phyloP scores from a whole-genome alignment of 106 monocot species.

The Dendrobium catenatum region DNA sequence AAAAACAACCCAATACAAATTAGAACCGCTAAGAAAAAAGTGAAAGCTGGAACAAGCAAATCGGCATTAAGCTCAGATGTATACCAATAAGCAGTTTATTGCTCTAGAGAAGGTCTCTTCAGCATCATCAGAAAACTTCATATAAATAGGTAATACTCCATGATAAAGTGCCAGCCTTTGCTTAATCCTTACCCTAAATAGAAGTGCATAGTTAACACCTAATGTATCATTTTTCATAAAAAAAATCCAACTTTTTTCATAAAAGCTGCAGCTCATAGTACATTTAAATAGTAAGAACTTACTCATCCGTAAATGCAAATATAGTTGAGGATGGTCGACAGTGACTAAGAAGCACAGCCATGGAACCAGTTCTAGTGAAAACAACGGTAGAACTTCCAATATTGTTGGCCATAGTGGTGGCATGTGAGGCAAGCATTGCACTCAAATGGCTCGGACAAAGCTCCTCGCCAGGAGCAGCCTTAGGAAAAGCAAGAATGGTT shows the following conservation, averaged over 20 bases:
- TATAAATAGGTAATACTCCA: slow-evolving; percentile 62
- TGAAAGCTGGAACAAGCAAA: not conserved
- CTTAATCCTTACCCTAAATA: slow-evolving; percentile 75
- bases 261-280: not conserved
- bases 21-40: not conserved
- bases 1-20: not conserved
- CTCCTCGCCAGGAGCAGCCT: slow-evolving; percentile 38
- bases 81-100: slow-evolving; percentile 65
- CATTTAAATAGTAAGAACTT: slow-evolving; percentile 14
- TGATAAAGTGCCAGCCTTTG: slow-evolving; percentile 89
- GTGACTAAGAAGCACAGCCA: slow-evolving; percentile 89
- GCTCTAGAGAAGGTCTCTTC: slow-evolving; percentile 91
- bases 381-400: slow-evolving; percentile 74
- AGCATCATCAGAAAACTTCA: slow-evolving; percentile 73
- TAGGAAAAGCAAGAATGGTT: slow-evolving; percentile 2
- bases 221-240: not conserved
- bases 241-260: not conserved
- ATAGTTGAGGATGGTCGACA: slow-evolving; percentile 65
- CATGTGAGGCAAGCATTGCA: slow-evolving; percentile 80
- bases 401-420: slow-evolving; percentile 74
- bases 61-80: not conserved
- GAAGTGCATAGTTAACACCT: not conserved
- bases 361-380: slow-evolving; percentile 92
- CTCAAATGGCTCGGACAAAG: slow-evolving; percentile 49
- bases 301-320: slow-evolving; percentile 91